phyloP scores from a whole-genome alignment of 345 rosid species.

The Corchorus capsularis region DNA sequence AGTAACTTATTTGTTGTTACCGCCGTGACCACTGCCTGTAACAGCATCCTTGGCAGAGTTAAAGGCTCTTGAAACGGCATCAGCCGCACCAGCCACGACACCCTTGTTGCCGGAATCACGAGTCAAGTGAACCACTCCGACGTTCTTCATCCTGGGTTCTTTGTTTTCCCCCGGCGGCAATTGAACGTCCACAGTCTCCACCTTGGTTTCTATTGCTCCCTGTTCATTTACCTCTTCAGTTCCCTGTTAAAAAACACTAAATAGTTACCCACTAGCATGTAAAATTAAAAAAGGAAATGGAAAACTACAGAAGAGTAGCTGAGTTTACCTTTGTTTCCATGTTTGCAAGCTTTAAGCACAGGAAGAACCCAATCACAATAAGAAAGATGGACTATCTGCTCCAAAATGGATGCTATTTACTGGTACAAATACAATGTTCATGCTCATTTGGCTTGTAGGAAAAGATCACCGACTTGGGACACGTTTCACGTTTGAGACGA shows the following conservation, averaged over 20 bases:
- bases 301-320: not conserved
- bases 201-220: constrained; percentile 36
- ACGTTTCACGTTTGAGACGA: constrained; percentile 13
- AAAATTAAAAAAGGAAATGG: not conserved
- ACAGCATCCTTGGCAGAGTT: constrained; percentile 38
- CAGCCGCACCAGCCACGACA: constrained; percentile 27
- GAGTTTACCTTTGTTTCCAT: constrained; percentile 14
- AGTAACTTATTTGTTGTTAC: not conserved
- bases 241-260: constrained; percentile 19
- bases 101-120: constrained; percentile 20
- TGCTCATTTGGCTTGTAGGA: not conserved
- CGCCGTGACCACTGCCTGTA: constrained; percentile 22
- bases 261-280: not conserved
- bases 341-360: not conserved
- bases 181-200: constrained; percentile 38
- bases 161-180: constrained; percentile 29
- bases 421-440: not conserved
- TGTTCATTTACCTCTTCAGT: constrained; percentile 31
- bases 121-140: constrained; percentile 41
- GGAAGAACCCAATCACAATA: not conserved
- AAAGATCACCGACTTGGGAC: not conserved
- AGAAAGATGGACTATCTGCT: not conserved
- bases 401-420: not conserved
- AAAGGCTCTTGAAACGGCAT: constrained; percentile 29
- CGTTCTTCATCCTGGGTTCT: constrained; percentile 32